These are phyloP conservation scores for Mycena leptocephala DNA, from an alignment of 768 basidiomycete genomes.

Conservation along the genomic window DNA sequence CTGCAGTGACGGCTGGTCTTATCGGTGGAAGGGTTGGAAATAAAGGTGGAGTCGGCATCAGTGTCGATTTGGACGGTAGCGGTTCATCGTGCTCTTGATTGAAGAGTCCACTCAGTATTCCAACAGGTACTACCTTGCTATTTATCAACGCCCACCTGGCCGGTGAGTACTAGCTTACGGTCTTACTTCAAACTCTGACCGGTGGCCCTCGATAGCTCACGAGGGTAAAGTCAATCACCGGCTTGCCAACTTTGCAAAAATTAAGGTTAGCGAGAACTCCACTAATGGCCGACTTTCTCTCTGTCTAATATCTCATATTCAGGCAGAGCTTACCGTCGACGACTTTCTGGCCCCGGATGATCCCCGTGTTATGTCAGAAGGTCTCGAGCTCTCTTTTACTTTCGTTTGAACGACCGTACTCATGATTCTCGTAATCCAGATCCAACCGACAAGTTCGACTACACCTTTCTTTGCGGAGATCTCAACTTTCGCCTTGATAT, in stretches of 20 bases:
- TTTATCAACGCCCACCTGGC: conserved; percentile 95
- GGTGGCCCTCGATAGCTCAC: conserved; percentile 71
- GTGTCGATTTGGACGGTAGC: conserved; percentile 86
- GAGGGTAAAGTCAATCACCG: conserved; percentile 84
- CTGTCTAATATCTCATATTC: conserved; percentile 15
- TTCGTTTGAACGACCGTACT: conserved; percentile 21
- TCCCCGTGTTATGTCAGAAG: conserved; percentile 80
- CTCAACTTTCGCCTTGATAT: conserved; percentile 94
- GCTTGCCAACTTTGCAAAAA: conserved; percentile 90
- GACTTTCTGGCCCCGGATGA: conserved; percentile 80
- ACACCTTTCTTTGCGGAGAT: conserved; percentile 91
- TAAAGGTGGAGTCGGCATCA: conserved; percentile 94
- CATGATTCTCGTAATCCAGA: conserved; percentile 63
- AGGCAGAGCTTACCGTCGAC: conserved; percentile 87
- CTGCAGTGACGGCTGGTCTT: conserved; percentile 90
- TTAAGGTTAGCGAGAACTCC: conserved; percentile 71
- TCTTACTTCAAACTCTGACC: neutral
- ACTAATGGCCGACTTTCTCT: neutral
- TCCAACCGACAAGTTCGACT: conserved; percentile 91
- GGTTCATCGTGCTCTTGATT: neutral
- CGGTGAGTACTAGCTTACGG: conserved; percentile 58
- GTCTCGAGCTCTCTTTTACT: conserved; percentile 52
- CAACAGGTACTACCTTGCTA: conserved; percentile 68
- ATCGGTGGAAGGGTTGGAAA: conserved; percentile 95
- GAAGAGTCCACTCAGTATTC: neutral